phyloP scores from a whole-genome alignment of 2,329 filamentous ascomycete species.

The Cladobotryum protrusum region DNA sequence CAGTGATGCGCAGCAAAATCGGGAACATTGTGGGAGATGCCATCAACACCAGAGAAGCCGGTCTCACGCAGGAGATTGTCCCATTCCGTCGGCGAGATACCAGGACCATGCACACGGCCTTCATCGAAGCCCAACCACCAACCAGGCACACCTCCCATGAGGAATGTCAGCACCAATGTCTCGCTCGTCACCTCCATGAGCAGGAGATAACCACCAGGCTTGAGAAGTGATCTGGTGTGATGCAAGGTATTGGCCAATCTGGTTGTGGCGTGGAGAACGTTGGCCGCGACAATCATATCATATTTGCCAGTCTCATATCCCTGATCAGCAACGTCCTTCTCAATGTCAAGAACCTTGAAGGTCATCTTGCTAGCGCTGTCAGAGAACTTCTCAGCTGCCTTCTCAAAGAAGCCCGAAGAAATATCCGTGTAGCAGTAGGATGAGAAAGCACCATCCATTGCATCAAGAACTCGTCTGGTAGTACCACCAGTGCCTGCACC shows the following conservation, averaged over 20 bases:
- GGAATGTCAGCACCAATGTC: background rate
- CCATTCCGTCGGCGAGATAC: background rate
- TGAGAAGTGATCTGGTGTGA: background rate
- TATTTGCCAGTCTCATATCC: conserved; percentile 23
- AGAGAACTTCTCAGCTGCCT: conserved; percentile 15
- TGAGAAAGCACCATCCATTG: conserved; percentile 13
- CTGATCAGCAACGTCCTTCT: conserved; percentile 19
- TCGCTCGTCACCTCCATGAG: background rate
- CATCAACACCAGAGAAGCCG: conserved; percentile 9
- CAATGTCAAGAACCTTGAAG: conserved; percentile 11
- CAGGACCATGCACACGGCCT: background rate
- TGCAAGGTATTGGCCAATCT: background rate
- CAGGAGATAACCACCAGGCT: conserved; percentile 8
- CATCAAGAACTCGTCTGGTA: background rate
- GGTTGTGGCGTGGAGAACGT: conserved; percentile 14
- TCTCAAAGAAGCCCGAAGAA: conserved; percentile 23
- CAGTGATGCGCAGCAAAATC: background rate
- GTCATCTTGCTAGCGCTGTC: background rate
- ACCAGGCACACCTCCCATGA: conserved; percentile 3
- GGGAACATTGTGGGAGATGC: background rate
- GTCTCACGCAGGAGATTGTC: conserved; percentile 1
- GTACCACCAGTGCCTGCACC: conserved; percentile 33
- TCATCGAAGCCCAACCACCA: conserved; percentile 12
- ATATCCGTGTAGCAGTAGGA: conserved; percentile 23
- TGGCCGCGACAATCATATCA: conserved; percentile 33